Conservation (phyloP, 129 eudicot species). For the sunflower (Helianthus annuus) region DNA sequence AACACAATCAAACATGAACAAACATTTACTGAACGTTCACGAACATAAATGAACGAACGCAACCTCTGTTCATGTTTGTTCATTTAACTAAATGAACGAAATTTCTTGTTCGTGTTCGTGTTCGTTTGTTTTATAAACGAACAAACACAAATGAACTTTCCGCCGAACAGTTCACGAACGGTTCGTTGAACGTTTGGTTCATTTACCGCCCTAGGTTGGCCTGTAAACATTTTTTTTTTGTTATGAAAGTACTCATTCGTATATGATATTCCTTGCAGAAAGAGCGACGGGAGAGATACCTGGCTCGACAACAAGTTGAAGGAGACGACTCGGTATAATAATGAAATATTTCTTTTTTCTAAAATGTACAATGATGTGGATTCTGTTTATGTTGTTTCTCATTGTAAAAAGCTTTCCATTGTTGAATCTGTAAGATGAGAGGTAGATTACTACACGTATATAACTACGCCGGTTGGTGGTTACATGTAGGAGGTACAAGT, state of each 20-base stretch:
- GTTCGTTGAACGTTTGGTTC: too few relatives aligned
- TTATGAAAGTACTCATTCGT: too few relatives aligned
- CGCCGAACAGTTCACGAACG: too few relatives aligned
- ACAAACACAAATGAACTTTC: too few relatives aligned
- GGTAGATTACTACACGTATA: slow-evolving; percentile 21
- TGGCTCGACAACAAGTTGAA: slow-evolving; percentile 90
- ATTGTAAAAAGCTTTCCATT: slow-evolving; percentile 22
- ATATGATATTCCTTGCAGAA: slow-evolving; percentile 42
- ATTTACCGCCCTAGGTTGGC: neutral
- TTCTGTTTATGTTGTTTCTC: slow-evolving; percentile 14
- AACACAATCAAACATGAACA: too few relatives aligned
- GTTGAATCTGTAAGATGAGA: slow-evolving; percentile 35
- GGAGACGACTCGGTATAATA: slow-evolving; percentile 71
- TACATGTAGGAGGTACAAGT: slow-evolving; percentile 38
- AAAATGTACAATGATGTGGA: slow-evolving; percentile 1
- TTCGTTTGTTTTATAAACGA: too few relatives aligned
- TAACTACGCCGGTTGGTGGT: slow-evolving; percentile 24
- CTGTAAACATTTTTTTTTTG: neutral
- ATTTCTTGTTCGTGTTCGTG: too few relatives aligned
- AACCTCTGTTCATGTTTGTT: too few relatives aligned
- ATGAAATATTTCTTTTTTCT: slow-evolving; percentile 12
- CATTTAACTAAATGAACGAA: too few relatives aligned
- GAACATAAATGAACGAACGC: too few relatives aligned
- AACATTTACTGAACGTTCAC: too few relatives aligned
- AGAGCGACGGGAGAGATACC: slow-evolving; percentile 93